These are phyloP conservation scores for Gamarada debralockiae DNA, from an alignment of 495 filamentous ascomycete species.

Conservation along the genomic window DNA sequence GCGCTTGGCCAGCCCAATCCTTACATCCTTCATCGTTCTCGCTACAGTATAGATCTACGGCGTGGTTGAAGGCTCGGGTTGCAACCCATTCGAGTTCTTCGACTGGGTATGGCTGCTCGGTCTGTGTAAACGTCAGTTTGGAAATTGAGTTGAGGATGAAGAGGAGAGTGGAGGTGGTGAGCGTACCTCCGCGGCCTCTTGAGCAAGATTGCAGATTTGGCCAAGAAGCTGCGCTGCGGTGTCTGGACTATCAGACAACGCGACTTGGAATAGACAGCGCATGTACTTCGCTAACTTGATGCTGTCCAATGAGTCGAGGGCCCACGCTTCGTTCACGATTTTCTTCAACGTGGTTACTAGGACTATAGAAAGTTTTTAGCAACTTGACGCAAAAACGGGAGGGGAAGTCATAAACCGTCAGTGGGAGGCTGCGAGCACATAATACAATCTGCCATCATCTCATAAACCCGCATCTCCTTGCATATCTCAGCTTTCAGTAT, in stretches of 20 bases:
- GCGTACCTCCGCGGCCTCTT: constrained; percentile 35
- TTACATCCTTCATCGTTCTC: constrained; percentile 52
- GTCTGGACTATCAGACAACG: constrained; percentile 37
- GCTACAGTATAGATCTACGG: constrained; percentile 64
- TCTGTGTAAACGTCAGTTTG: constrained; percentile 25
- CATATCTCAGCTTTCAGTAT: constrained; percentile 48
- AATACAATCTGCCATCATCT: constrained; percentile 58
- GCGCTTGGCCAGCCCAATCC: constrained; percentile 63
- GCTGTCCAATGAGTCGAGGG: constrained; percentile 44
- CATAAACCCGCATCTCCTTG: constrained; percentile 33
- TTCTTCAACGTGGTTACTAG: constrained; percentile 50
- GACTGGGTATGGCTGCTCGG: constrained; percentile 51
- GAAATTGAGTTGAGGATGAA: background rate
- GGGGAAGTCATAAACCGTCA: constrained; percentile 28
- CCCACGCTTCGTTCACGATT: constrained; percentile 62
- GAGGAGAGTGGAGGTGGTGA: background rate
- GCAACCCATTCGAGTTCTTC: constrained; percentile 79
- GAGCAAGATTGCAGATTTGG: constrained; percentile 48
- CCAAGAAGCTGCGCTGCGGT: constrained; percentile 53
- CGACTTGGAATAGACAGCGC: constrained; percentile 65
- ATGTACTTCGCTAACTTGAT: constrained; percentile 64
- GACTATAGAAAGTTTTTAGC: constrained; percentile 14
- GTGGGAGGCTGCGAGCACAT: constrained; percentile 50
- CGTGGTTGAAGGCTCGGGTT: constrained; percentile 68
- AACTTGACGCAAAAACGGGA: background rate